Evolutionary conservation across 768 basidiomycete species (phyloP).

Genomic region (Strobilomyces dryophilus): DNA sequence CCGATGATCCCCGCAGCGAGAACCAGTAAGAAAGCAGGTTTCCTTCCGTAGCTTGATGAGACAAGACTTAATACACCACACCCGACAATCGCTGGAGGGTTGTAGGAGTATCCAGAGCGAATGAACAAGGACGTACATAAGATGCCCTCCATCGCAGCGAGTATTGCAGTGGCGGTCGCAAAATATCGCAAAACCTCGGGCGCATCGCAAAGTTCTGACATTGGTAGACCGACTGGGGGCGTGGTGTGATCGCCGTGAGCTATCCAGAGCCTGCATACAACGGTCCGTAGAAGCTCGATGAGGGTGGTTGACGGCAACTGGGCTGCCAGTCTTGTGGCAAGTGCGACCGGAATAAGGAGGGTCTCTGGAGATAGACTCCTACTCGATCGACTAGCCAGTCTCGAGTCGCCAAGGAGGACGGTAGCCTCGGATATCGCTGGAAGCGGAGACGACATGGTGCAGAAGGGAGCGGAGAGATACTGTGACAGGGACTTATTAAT

Average conservation of each 20-base stretch:
- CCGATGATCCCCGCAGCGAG: conserved; percentile 7
- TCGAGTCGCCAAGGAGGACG: conserved; percentile 4
- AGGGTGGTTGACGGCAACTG: conserved; percentile 26
- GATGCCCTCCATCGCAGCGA: conserved; percentile 17
- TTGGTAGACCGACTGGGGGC: conserved; percentile 6
- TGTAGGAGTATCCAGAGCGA: background rate
- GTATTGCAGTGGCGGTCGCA: conserved; percentile 13
- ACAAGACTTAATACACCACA: conserved; percentile 23
- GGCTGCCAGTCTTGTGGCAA: conserved; percentile 19
- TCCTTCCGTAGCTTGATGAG: conserved; percentile 27
- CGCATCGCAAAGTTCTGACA: conserved; percentile 14
- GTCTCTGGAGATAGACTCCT: conserved; percentile 9
- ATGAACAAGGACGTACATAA: conserved; percentile 14
- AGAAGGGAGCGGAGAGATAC: background rate
- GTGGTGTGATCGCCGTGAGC: conserved; percentile 5
- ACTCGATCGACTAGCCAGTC: background rate
- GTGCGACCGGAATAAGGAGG: conserved; percentile 25
- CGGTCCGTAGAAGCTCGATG: conserved; percentile 21
- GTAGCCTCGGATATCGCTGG: conserved; percentile 3
- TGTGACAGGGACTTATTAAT: background rate
- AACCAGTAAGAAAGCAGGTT: conserved; percentile 14
- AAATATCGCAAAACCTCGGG: conserved; percentile 21
- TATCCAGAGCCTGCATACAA: conserved; percentile 24
- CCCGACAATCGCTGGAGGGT: conserved; percentile 16
- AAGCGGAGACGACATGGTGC: conserved; percentile 9